These are phyloP conservation scores for Knufia fluminis DNA, from an alignment of 2,329 filamentous ascomycete genomes.

Conservation along the genomic window DNA sequence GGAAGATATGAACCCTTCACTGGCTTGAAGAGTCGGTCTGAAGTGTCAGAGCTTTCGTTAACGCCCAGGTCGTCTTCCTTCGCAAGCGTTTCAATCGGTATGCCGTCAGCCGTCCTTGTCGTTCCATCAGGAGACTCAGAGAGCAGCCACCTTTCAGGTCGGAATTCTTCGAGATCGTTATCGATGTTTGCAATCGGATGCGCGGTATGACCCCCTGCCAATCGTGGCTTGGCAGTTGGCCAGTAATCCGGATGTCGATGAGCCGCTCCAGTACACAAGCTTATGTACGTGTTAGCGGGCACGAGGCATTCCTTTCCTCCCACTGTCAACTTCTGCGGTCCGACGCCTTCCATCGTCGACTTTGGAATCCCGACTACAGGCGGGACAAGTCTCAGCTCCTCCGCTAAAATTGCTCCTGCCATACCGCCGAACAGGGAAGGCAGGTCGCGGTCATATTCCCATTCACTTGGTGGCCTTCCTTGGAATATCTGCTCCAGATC, in stretches of 20 bases:
- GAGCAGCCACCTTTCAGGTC: slow-evolving; percentile 63
- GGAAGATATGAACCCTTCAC: slow-evolving; percentile 45
- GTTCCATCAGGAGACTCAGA: slow-evolving; percentile 19
- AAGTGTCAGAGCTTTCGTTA: slow-evolving; percentile 52
- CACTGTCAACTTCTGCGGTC: slow-evolving; percentile 47
- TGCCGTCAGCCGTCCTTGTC: neutral
- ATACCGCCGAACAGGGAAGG: slow-evolving; percentile 59
- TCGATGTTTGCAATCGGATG: slow-evolving; percentile 26
- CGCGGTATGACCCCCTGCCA: slow-evolving; percentile 30
- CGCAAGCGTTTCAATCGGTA: slow-evolving; percentile 1
- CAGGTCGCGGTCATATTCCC: slow-evolving; percentile 61
- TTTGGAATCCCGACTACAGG: slow-evolving; percentile 67
- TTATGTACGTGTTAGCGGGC: slow-evolving; percentile 49
- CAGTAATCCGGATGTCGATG: slow-evolving; percentile 66
- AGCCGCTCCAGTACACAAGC: slow-evolving; percentile 45
- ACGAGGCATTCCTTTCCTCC: slow-evolving; percentile 50
- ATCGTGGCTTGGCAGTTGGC: slow-evolving; percentile 42
- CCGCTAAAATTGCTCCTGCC: slow-evolving; percentile 67
- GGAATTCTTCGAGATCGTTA: slow-evolving; percentile 57
- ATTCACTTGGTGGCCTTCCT: slow-evolving; percentile 40
- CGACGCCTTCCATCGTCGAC: slow-evolving; percentile 34
- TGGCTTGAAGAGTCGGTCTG: slow-evolving; percentile 51
- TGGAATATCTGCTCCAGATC: slow-evolving; percentile 58
- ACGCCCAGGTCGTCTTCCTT: slow-evolving; percentile 35
- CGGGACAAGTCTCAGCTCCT: slow-evolving; percentile 64